Evolutionary conservation across 208 protist species (phyloP).

Genomic region (Leishmania tarentolae): DNA sequence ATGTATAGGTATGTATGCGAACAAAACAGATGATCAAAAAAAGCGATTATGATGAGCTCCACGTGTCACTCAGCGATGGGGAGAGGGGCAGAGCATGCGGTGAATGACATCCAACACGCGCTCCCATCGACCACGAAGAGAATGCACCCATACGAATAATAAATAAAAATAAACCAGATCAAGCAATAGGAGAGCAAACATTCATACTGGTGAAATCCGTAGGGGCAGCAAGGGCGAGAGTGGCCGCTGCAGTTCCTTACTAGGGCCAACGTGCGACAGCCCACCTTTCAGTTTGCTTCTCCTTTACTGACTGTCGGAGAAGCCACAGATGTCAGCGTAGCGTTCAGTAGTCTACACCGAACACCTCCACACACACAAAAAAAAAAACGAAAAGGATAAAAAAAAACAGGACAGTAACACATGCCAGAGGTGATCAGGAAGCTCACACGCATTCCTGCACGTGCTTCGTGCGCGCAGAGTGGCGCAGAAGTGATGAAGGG

Average conservation of each 20-base stretch:
- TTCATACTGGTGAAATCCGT: background rate
- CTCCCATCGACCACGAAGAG: background rate
- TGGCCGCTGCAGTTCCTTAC: background rate
- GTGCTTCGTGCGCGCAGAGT: background rate
- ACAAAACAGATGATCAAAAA: background rate
- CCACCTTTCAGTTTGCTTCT: background rate
- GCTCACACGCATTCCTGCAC: background rate
- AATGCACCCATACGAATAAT: background rate
- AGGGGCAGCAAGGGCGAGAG: background rate
- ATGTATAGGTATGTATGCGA: background rate
- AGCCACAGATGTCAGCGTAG: background rate
- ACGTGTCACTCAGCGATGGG: background rate
- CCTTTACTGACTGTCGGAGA: background rate
- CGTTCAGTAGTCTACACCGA: background rate
- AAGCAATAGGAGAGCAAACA: background rate
- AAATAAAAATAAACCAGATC: background rate
- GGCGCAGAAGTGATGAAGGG: background rate
- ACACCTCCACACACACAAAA: too few species aligned
- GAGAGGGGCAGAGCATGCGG: background rate
- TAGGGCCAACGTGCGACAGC: background rate
- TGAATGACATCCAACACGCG: background rate
- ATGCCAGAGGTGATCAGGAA: background rate
- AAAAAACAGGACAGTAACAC: background rate
- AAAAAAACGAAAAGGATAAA: background rate
- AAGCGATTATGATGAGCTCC: background rate